phyloP scores from a whole-genome alignment of 2,329 filamentous ascomycete species.

The Hypoxylon sp. region DNA sequence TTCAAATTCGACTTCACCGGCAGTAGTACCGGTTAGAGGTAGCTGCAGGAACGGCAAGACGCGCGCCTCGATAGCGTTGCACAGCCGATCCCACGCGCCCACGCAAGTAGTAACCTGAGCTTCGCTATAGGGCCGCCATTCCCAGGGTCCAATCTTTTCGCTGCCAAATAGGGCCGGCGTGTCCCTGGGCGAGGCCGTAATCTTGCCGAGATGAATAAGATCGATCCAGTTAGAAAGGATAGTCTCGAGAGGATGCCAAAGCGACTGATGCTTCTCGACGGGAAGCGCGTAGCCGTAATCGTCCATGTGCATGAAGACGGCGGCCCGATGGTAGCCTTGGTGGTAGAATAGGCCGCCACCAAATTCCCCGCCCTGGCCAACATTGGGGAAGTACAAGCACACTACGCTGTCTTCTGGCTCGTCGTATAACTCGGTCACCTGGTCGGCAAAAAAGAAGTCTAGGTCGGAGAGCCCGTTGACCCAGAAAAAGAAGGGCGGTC shows the following conservation, averaged over 20 bases:
- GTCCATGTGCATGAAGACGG: conserved; percentile 47
- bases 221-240: conserved; percentile 50
- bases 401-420: conserved; percentile 48
- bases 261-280: conserved; percentile 39
- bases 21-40: neutral
- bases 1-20: conserved; percentile 8
- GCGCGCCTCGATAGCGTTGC: conserved; percentile 49
- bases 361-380: conserved; percentile 39
- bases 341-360: conserved; percentile 54
- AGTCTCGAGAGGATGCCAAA: conserved; percentile 52
- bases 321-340: conserved; percentile 47
- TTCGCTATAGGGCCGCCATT: conserved; percentile 53
- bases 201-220: conserved; percentile 49
- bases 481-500: conserved; percentile 48
- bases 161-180: conserved; percentile 37
- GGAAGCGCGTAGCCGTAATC: conserved; percentile 47
- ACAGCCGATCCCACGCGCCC: conserved; percentile 49
- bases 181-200: conserved; percentile 44
- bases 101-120: conserved; percentile 49
- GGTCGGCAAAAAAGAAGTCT: conserved; percentile 45
- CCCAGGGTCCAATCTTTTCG: conserved; percentile 52
- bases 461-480: conserved; percentile 40
- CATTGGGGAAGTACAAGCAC: conserved; percentile 46
- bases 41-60: conserved; percentile 3
- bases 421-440: conserved; percentile 45